These are phyloP conservation scores for Arthroderma sp. DNA, from an alignment of 2,329 filamentous ascomycete species.

Conservation along the genomic window DNA sequence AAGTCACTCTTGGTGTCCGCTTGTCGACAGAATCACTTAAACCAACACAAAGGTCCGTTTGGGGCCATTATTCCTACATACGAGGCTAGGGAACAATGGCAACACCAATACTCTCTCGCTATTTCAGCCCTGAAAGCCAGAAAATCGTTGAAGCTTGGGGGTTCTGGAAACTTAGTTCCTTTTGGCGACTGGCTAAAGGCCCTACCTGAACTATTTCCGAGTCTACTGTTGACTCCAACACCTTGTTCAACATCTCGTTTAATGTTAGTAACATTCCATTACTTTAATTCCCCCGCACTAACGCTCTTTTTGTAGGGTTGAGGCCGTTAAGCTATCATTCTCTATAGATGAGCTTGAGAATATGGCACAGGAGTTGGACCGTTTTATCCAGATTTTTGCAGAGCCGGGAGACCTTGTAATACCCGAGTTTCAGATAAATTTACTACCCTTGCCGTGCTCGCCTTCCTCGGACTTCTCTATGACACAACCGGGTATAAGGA, in stretches of 20 bases:
- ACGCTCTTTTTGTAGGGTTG: not conserved
- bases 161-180: not conserved
- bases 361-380: constrained; percentile 21
- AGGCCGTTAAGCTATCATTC: not conserved
- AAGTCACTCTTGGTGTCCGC: constrained; percentile 12
- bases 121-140: not conserved
- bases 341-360: constrained; percentile 28
- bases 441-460: constrained; percentile 15
- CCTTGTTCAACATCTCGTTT: not conserved
- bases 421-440: constrained; percentile 13
- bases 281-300: not conserved
- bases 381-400: constrained; percentile 17
- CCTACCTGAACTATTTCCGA: not conserved
- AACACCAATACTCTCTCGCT: not conserved
- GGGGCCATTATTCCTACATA: not conserved
- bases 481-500: constrained; percentile 16
- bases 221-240: not conserved
- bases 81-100: not conserved
- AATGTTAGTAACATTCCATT: not conserved
- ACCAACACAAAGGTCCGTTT: not conserved
- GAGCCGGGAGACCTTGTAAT: not conserved
- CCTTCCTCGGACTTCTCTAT: constrained; percentile 11
- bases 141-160: not conserved
- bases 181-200: not conserved
- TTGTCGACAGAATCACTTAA: not conserved